phyloP scores from a whole-genome alignment of 129 eudicot genomes.

The Artemisia tridentata region DNA sequence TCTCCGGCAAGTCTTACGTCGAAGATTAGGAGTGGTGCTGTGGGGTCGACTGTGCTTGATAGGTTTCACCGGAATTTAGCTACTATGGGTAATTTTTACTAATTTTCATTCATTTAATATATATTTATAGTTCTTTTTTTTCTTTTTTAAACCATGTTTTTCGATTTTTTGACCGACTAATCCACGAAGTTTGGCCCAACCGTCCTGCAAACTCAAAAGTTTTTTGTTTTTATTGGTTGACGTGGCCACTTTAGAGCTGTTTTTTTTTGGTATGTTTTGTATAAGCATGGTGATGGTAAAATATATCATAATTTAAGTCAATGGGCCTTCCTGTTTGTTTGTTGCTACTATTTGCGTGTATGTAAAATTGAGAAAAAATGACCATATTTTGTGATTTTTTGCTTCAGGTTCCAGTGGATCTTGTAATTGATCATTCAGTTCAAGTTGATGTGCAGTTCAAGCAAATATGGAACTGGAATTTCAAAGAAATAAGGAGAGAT shows the following conservation, averaged over 20 bases:
- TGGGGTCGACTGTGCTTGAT: constrained; percentile 58
- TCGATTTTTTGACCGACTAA: too few relatives aligned
- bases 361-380: not conserved
- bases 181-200: too few relatives aligned
- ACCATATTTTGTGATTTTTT: constrained; percentile 14
- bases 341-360: not conserved
- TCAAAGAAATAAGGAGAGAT: constrained; percentile 87
- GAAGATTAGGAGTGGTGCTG: constrained; percentile 57
- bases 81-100: constrained; percentile 69
- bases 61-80: constrained; percentile 63
- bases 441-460: constrained; percentile 97
- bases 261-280: constrained; percentile 58
- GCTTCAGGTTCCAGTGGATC: constrained; percentile 94
- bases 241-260: too few relatives aligned
- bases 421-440: constrained; percentile 93
- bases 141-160: too few relatives aligned
- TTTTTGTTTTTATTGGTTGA: too few relatives aligned
- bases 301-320: not conserved
- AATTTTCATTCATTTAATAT: not conserved
- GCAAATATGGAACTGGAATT: constrained; percentile 91
- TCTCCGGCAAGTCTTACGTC: constrained; percentile 63
- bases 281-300: constrained; percentile 2
- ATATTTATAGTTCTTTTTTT: not conserved
- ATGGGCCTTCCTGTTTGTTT: not conserved
- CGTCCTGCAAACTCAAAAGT: too few relatives aligned